Conservation (phyloP, 371 early-diverging fungal species). For the Rhizomucor pusillus region DNA sequence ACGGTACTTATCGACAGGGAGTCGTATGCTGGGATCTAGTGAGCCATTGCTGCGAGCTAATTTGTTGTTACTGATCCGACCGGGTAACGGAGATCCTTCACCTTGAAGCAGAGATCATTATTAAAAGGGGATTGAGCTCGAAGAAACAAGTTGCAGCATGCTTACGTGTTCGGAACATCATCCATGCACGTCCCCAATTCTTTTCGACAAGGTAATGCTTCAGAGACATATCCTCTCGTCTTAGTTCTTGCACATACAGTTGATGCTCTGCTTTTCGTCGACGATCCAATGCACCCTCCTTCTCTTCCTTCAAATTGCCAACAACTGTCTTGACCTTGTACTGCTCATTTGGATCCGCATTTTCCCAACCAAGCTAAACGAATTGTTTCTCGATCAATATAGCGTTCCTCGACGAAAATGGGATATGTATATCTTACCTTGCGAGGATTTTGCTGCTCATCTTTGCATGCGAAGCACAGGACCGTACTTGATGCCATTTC, state of each 20-base stretch:
- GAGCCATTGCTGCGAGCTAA: constrained; percentile 35
- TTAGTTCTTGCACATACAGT: constrained; percentile 42
- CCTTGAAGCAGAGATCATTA: constrained; percentile 17
- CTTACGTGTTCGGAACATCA: constrained; percentile 49
- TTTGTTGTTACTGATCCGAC: constrained; percentile 32
- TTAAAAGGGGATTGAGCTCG: neutral
- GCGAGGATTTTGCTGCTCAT: constrained; percentile 13
- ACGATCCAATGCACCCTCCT: constrained; percentile 28
- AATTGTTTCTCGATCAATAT: no score
- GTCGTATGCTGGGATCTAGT: constrained; percentile 38
- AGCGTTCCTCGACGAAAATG: neutral
- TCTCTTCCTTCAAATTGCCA: constrained; percentile 17
- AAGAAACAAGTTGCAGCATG: neutral
- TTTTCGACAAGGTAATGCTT: constrained; percentile 42
- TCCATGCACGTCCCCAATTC: constrained; percentile 42
- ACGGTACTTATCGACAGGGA: constrained; percentile 44
- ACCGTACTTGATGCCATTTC: constrained; percentile 21
- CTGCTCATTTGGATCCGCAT: constrained; percentile 13
- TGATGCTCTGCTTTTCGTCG: constrained; percentile 44
- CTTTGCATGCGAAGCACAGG: constrained; percentile 28
- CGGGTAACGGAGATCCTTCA: constrained; percentile 40
- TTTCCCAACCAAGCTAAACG: constrained; percentile 17
- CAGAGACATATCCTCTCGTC: constrained; percentile 41
- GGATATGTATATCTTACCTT: neutral
- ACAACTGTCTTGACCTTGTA: constrained; percentile 12